A percentile compares a stretch with the other conserved stretches of the same genome.
Conservation (phyloP, 371 early-diverging fungal genomes). For the Syncephalastrum sp. region DNA sequence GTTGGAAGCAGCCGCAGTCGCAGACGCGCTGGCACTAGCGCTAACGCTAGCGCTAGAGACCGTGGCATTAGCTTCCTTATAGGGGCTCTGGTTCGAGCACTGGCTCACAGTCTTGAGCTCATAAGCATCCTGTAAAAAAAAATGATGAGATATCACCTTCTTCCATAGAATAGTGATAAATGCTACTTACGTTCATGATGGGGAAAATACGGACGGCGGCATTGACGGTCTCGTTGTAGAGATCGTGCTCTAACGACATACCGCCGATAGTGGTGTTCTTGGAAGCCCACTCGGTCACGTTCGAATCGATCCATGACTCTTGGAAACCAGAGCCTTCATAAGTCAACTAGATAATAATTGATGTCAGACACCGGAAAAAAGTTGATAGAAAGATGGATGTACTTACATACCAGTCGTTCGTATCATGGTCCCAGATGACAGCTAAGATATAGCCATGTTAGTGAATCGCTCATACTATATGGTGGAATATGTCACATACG, state of each 20-base stretch:
- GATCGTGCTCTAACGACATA: conserved; percentile 44
- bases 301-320: conserved; percentile 35
- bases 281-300: conserved; percentile 40
- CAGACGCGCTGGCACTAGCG: too few species aligned
- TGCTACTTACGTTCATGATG: conserved; percentile 14
- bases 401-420: conserved; percentile 40
- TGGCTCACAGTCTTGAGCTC: conserved; percentile 40
- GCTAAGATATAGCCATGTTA: conserved; percentile 16
- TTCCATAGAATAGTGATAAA: too few species aligned
- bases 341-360: conserved; percentile 3
- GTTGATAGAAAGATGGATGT: background rate
- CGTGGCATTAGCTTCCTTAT: conserved; percentile 27
- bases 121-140: conserved; percentile 25
- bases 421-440: conserved; percentile 48
- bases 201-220: conserved; percentile 39
- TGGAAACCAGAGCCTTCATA: conserved; percentile 10
- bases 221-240: conserved; percentile 38
- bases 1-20: too few species aligned
- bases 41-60: too few species aligned
- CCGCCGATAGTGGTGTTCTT: conserved; percentile 31
- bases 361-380: too few species aligned
- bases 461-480: background rate
- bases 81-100: conserved; percentile 37
- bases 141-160: background rate
- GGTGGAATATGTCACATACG: conserved; percentile 14